phyloP scores from a whole-genome alignment of 2,329 filamentous ascomycete genomes.

The Exophiala sp. region DNA sequence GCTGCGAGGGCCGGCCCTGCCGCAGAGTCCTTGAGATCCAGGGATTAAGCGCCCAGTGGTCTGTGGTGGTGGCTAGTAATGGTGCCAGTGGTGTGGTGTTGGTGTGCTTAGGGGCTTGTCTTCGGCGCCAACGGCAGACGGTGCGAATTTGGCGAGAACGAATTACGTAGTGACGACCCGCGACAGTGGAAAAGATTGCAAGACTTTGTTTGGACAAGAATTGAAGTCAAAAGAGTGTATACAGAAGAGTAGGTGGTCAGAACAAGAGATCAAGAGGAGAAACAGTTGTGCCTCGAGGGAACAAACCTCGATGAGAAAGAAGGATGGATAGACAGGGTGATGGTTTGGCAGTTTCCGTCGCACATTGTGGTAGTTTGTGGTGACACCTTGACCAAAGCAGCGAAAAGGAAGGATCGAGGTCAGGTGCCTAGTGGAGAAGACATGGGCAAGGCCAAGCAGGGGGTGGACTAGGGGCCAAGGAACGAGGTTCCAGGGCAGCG shows the following conservation, averaged over 20 bases:
- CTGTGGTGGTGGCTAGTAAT: slow-evolving; percentile 5
- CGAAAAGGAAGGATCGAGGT: background rate
- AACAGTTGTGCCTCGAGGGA: slow-evolving; percentile 3
- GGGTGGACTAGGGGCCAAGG: no score
- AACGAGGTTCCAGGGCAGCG: no score
- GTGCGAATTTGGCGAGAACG: slow-evolving; percentile 14
- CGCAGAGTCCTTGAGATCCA: slow-evolving; percentile 18
- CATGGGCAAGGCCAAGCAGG: no score
- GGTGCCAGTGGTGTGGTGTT: slow-evolving; percentile 2
- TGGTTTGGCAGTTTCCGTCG: slow-evolving; percentile 6
- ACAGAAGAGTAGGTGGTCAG: slow-evolving; percentile 12
- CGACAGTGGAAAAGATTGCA: slow-evolving; percentile 11
- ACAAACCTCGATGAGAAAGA: background rate
- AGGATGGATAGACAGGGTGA: background rate
- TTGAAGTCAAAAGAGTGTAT: slow-evolving; percentile 11
- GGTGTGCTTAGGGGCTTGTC: no score
- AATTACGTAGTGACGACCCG: slow-evolving; percentile 18
- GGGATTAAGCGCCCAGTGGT: slow-evolving; percentile 26
- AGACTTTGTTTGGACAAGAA: slow-evolving; percentile 5
- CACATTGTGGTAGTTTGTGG: background rate
- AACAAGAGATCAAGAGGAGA: background rate
- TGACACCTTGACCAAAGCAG: background rate
- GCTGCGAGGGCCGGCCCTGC: slow-evolving; percentile 24
- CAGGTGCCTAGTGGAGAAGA: no score
- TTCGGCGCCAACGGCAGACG: slow-evolving; percentile 16